phyloP scores from a whole-genome alignment of 495 filamentous ascomycete species.

The Aspergillus asperescens region DNA sequence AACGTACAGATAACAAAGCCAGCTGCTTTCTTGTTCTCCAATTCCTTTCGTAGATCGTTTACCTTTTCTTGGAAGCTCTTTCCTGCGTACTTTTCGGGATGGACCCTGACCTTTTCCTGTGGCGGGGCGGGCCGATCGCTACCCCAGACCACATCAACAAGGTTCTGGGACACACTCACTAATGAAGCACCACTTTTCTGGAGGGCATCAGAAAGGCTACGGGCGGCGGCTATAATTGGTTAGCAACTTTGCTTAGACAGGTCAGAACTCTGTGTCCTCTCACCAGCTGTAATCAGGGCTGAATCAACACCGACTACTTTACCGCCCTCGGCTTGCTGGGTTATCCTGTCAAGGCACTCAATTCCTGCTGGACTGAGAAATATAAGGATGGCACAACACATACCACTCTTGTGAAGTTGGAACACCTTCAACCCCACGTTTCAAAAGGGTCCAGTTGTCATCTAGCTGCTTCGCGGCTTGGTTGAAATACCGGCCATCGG shows the following conservation, averaged over 20 bases:
- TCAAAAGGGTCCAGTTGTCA: slow-evolving; percentile 84
- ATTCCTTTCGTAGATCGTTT: slow-evolving; percentile 78
- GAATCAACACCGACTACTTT: slow-evolving; percentile 92
- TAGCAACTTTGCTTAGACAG: slow-evolving; percentile 6
- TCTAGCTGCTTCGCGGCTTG: slow-evolving; percentile 92
- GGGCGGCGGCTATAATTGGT: slow-evolving; percentile 56
- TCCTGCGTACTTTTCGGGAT: slow-evolving; percentile 69
- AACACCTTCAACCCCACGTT: slow-evolving; percentile 87
- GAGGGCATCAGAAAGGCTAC: slow-evolving; percentile 81
- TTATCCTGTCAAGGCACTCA: slow-evolving; percentile 48
- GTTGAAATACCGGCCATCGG: slow-evolving; percentile 98
- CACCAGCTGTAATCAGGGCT: slow-evolving; percentile 73
- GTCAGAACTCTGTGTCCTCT: slow-evolving; percentile 15
- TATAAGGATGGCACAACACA: background rate
- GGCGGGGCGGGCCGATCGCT: slow-evolving; percentile 66
- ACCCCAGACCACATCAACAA: slow-evolving; percentile 87
- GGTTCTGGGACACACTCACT: slow-evolving; percentile 66
- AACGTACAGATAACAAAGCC: slow-evolving; percentile 76
- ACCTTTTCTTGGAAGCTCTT: slow-evolving; percentile 82
- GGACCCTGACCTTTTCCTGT: slow-evolving; percentile 66
- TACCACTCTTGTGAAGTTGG: slow-evolving; percentile 98
- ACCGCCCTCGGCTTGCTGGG: slow-evolving; percentile 74
- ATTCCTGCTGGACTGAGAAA: slow-evolving; percentile 14
- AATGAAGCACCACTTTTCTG: slow-evolving; percentile 77
- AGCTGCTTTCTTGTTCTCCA: slow-evolving; percentile 83